Evolutionary conservation across 2,329 filamentous ascomycete genomes (phyloP).

Genomic region (Blastomyces parvus): DNA sequence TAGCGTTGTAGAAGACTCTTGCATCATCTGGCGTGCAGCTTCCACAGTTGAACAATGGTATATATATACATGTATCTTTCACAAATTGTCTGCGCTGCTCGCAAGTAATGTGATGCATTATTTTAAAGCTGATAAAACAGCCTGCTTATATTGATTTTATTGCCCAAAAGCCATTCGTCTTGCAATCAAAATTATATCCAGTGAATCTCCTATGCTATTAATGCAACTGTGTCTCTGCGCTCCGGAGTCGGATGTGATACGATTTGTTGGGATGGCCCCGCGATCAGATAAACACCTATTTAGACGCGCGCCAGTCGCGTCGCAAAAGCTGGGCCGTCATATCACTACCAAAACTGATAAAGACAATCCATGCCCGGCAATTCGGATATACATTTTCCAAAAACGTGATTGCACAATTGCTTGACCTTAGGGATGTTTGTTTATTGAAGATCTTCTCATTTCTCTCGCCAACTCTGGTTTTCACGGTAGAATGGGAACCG

Average conservation of each 20-base stretch:
- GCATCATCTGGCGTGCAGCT: neutral
- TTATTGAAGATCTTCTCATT: neutral
- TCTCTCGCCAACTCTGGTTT: neutral
- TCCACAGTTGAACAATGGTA: neutral
- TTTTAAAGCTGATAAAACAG: neutral
- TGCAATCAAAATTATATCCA: neutral
- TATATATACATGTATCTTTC: neutral
- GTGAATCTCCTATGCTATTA: too few relatives aligned
- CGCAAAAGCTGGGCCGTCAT: neutral
- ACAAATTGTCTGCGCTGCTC: neutral
- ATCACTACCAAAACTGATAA: neutral
- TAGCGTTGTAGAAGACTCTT: neutral
- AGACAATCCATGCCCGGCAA: neutral
- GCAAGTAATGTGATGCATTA: neutral
- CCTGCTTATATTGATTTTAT: too few relatives aligned
- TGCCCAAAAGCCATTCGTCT: neutral
- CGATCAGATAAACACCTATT: neutral
- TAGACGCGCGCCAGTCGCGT: conserved; percentile 2
- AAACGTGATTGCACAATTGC: neutral
- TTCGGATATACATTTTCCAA: neutral
- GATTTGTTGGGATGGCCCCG: neutral
- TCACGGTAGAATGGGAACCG: neutral
- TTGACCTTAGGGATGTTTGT: neutral
- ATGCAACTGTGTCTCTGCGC: neutral
- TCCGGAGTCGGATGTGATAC: too few relatives aligned